Evolutionary conservation across 768 basidiomycete genomes (phyloP).

Genomic region (Boletus subcaerulescens): DNA sequence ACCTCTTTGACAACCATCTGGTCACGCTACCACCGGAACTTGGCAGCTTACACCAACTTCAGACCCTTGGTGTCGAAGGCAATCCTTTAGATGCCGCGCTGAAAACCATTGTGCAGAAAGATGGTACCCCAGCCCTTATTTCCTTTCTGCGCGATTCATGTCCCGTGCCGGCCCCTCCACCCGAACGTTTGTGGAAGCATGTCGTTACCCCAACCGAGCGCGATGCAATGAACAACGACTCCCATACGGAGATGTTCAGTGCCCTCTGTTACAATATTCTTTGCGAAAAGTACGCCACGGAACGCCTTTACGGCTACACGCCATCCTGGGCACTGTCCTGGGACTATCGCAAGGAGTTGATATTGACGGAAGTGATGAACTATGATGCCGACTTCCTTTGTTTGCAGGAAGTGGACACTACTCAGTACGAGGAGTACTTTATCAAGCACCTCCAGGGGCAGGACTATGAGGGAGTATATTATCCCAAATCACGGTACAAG

Average conservation of each 20-base stretch:
- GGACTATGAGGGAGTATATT: conserved; percentile 89
- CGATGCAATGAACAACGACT: conserved; percentile 58
- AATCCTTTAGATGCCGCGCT: conserved; percentile 83
- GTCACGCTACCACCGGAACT: conserved; percentile 80
- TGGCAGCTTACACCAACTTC: conserved; percentile 87
- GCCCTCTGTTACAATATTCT: conserved; percentile 93
- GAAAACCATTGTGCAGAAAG: conserved; percentile 84
- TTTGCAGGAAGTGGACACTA: conserved; percentile 92
- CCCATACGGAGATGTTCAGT: conserved; percentile 71
- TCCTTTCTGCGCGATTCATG: conserved; percentile 92
- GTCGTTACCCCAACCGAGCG: conserved; percentile 58
- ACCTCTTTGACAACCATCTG: conserved; percentile 95
- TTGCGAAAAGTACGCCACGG: conserved; percentile 86
- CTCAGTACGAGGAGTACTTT: conserved; percentile 92
- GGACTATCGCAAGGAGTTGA: conserved; percentile 88
- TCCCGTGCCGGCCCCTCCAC: conserved; percentile 76
- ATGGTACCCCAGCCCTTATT: conserved; percentile 88
- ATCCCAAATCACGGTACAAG: conserved; percentile 89
- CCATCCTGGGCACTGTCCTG: conserved; percentile 96
- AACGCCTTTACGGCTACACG: conserved; percentile 90
- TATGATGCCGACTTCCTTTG: conserved; percentile 89
- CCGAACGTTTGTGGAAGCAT: conserved; percentile 73
- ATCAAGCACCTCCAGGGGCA: conserved; percentile 62
- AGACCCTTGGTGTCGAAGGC: conserved; percentile 94
- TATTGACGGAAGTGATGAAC: conserved; percentile 78